Evolutionary conservation across 2,329 filamentous ascomycete genomes (phyloP).

Genomic region (Nemania sp.): DNA sequence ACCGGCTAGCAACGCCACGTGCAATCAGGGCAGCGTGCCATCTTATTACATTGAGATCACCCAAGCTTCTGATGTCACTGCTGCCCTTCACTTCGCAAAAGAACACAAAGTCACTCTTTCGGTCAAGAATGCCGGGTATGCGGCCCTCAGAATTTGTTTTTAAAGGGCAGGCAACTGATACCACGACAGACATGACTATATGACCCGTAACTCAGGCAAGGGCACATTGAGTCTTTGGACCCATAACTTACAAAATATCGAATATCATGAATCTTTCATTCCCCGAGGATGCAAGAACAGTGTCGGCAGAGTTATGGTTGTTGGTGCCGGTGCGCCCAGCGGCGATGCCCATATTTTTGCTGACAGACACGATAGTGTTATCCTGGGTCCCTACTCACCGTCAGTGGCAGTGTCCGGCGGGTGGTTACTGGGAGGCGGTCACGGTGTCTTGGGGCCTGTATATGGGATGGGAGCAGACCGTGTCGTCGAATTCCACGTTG

Average conservation of each 20-base stretch:
- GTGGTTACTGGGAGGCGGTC: slow-evolving; percentile 26
- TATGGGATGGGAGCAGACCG: slow-evolving; percentile 55
- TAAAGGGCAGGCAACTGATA: slow-evolving; percentile 5
- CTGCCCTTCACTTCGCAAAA: slow-evolving; percentile 31
- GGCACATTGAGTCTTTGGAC: slow-evolving; percentile 27
- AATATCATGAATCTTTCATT: slow-evolving; percentile 19
- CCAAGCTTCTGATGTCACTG: slow-evolving; percentile 28
- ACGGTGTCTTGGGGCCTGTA: slow-evolving; percentile 24
- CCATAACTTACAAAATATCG: slow-evolving; percentile 25
- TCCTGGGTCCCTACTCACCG: slow-evolving; percentile 25
- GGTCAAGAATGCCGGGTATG: slow-evolving; percentile 30
- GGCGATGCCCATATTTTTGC: slow-evolving; percentile 25
- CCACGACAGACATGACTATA: slow-evolving; percentile 24
- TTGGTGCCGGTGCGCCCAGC: slow-evolving; percentile 20
- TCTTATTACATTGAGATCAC: slow-evolving; percentile 32
- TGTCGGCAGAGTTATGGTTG: slow-evolving; percentile 23
- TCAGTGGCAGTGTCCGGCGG: slow-evolving; percentile 24
- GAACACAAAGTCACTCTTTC: slow-evolving; percentile 33
- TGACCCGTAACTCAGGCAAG: slow-evolving; percentile 27
- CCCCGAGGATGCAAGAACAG: slow-evolving; percentile 21
- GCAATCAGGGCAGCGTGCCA: slow-evolving; percentile 34
- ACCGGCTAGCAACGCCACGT: slow-evolving; percentile 27
- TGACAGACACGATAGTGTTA: slow-evolving; percentile 24
- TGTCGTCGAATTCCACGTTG: slow-evolving; percentile 47
- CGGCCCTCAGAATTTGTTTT: neutral